Evolutionary conservation across 495 filamentous ascomycete species (phyloP), one percentile per base, ranked within the genome.

Genomic region (Podospora fimiseda): DNA sequence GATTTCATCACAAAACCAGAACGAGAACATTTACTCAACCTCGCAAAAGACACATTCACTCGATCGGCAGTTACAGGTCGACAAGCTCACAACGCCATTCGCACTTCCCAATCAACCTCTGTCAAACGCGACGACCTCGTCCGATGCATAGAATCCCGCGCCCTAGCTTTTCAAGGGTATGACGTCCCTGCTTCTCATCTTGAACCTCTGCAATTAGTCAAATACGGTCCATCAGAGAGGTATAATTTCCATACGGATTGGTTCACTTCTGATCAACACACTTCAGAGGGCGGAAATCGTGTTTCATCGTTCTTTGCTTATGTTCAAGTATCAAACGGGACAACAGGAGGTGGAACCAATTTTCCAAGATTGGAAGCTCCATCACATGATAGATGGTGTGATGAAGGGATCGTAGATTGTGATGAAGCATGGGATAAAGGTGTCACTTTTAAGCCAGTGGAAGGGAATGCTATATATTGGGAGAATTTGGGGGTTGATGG

Each of bases 401-500:
- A 64, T 49, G 80, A 37, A 9, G 58, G 52, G n/a, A 37, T 79
- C 61, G 55, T 85, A 59, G 80, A 84, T 55, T 84, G 82, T 56
- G 78, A 79, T 38, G 71, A 70, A 51, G 62, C 64, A 39, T 71
- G 68, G 55, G 74, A 77, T 20, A 73, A 77, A 23, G 85, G 86
- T 0, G 70, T 86, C 3, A 87, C 82, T 40, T 87, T 88, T 58
- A 78, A 78, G 55, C 80, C 85, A 0, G 68, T 84, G 6, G 76
- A 79, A 60, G 85, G 86, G 18, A 87, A 85, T 69, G 86, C 84
- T 4, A 77, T 90, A 14, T 90, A 82, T 61, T 90, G 87, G 86
- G 78, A 81, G 71, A 90, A 90, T 69, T 60, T 90, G 54, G 57
- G 74, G 15, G 44, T 60, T 1, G 63, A 73, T 2, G 84, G 86